phyloP scores from a whole-genome alignment of 495 filamentous ascomycete species.

The Hyaloscypha bicolor region DNA sequence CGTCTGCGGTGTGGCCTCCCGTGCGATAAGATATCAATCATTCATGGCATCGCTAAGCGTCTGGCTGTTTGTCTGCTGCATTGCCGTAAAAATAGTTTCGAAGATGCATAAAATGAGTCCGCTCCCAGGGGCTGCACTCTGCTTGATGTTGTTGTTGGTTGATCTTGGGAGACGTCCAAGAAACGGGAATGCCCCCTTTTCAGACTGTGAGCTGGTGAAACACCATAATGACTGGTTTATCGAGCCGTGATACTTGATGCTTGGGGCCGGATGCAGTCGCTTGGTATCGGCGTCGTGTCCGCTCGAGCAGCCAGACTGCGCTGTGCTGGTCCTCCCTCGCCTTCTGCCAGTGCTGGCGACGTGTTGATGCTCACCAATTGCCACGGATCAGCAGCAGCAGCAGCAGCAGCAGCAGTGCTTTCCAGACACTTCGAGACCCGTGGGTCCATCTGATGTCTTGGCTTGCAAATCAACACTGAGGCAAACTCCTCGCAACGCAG shows the following conservation, averaged over 20 bases:
- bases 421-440: too few relatives aligned
- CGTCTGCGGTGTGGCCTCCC: background rate
- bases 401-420: too few relatives aligned
- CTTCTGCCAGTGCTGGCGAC: background rate
- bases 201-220: constrained; percentile 4
- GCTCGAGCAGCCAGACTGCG: background rate
- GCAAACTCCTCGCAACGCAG: background rate
- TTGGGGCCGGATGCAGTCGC: constrained; percentile 2
- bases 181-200: constrained; percentile 3
- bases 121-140: background rate
- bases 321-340: background rate
- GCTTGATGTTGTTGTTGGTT: background rate
- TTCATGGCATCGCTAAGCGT: too few relatives aligned
- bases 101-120: background rate
- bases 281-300: background rate
- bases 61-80: background rate
- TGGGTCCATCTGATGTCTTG: background rate
- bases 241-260: constrained; percentile 2
- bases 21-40: background rate
- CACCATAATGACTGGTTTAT: background rate
- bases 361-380: background rate
- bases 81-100: background rate
- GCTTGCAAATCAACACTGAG: background rate
- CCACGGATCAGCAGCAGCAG: background rate
- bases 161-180: background rate